These are phyloP conservation scores for Ogataea hybrid DNA, from an alignment of 1,139 yeast species.

Conservation along the genomic window DNA sequence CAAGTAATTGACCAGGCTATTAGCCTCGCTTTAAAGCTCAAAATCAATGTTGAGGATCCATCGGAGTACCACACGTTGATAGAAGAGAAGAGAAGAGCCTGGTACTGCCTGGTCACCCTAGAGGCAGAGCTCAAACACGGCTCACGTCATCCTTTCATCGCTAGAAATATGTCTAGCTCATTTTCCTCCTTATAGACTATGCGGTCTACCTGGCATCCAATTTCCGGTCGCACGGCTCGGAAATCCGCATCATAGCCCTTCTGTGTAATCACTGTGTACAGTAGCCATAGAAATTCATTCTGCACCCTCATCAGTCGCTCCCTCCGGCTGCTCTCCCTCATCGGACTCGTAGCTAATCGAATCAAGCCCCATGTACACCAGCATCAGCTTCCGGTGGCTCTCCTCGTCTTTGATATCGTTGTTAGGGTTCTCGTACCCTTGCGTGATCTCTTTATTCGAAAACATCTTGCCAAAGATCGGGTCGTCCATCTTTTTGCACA, in stretches of 20 bases:
- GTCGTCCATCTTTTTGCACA: conserved; percentile 31
- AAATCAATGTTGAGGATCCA: conserved; percentile 11
- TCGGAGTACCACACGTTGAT: conserved; percentile 1
- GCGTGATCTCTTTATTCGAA: conserved; percentile 26
- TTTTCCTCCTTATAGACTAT: conserved; percentile 6
- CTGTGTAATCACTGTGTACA: conserved; percentile 1
- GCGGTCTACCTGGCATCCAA: conserved; percentile 2
- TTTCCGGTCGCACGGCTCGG: conserved; percentile 5
- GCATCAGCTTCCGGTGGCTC: conserved; percentile 31
- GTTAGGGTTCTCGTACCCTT: conserved; percentile 23
- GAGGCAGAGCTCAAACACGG: conserved; percentile 11
- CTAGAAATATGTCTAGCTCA: conserved; percentile 5
- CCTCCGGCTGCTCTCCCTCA: conserved; percentile 20
- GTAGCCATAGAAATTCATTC: neutral
- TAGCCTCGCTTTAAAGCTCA: conserved; percentile 14
- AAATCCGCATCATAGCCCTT: conserved; percentile 1
- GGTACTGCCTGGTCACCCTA: conserved; percentile 13
- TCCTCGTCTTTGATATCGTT: conserved; percentile 31
- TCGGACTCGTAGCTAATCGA: conserved; percentile 32
- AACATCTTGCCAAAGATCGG: conserved; percentile 25
- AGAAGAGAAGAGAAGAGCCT: conserved; percentile 13
- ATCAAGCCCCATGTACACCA: conserved; percentile 35
- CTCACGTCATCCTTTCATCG: neutral
- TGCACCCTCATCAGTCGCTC: neutral
- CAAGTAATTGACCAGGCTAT: conserved; percentile 12